Conservation (phyloP, 1,284 basidiomycete genomes). For the Sporisorium iseilematis-ciliati region DNA sequence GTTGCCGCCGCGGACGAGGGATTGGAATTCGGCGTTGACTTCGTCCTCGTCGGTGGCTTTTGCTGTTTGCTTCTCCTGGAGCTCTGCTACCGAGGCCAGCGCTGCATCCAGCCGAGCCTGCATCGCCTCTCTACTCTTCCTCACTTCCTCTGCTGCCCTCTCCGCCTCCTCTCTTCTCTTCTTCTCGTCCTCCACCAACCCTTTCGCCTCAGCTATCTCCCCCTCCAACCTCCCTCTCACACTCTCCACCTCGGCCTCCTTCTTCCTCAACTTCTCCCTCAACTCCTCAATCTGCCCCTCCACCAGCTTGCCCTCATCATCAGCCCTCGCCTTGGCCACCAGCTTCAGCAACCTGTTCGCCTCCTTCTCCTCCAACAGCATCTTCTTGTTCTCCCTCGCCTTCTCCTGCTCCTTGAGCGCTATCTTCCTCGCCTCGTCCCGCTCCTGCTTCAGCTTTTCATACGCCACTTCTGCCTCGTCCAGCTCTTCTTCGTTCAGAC, state of each 20-base stretch:
- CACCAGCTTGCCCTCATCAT: slow-evolving; percentile 27
- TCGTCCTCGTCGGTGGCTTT: slow-evolving; percentile 18
- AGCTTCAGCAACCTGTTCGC: slow-evolving; percentile 49
- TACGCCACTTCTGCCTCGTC: slow-evolving; percentile 47
- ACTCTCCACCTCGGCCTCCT: slow-evolving; percentile 28
- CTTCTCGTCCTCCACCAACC: slow-evolving; percentile 9
- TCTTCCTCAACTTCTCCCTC: slow-evolving; percentile 21
- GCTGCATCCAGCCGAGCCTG: slow-evolving; percentile 17
- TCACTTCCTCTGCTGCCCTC: neutral
- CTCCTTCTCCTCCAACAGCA: slow-evolving; percentile 47
- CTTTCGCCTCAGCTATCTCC: slow-evolving; percentile 21
- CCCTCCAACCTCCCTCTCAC: slow-evolving; percentile 16
- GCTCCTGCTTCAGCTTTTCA: slow-evolving; percentile 45
- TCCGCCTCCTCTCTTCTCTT: neutral
- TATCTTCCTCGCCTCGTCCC: slow-evolving; percentile 49
- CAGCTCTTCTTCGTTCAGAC: slow-evolving; percentile 48
- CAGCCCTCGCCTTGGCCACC: slow-evolving; percentile 37
- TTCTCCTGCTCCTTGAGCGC: slow-evolving; percentile 50
- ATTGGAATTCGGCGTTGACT: slow-evolving; percentile 38
- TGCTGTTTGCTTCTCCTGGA: slow-evolving; percentile 21
- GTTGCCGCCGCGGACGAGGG: slow-evolving; percentile 23
- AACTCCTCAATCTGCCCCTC: slow-evolving; percentile 44
- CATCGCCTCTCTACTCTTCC: slow-evolving; percentile 12
- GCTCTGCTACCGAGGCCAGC: slow-evolving; percentile 13
- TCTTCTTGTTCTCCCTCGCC: slow-evolving; percentile 35